phyloP scores from a whole-genome alignment of 768 basidiomycete species.

The Pleurotus platypus region DNA sequence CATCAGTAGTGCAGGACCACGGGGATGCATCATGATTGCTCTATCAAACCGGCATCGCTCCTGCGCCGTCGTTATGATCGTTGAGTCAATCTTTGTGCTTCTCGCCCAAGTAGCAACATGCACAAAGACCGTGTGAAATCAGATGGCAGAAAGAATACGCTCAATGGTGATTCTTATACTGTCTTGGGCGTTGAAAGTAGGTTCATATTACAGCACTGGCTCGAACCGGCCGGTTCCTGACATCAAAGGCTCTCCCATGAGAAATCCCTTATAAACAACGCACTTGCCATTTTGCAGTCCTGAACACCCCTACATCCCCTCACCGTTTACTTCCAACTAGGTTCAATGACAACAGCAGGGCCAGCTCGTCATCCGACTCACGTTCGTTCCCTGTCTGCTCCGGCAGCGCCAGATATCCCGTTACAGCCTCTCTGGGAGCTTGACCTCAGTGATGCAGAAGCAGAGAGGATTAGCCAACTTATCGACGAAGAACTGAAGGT shows the following conservation, averaged over 20 bases:
- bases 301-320: too few species aligned
- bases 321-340: too few species aligned
- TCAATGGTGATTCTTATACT: too few species aligned
- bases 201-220: too few species aligned
- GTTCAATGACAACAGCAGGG: neutral
- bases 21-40: neutral
- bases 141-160: neutral
- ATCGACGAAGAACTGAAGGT: slow-evolving; percentile 61
- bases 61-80: neutral
- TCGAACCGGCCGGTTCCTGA: too few species aligned
- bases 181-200: too few species aligned
- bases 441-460: slow-evolving; percentile 27
- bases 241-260: too few species aligned
- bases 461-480: slow-evolving; percentile 41
- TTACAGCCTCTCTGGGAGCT: slow-evolving; percentile 2
- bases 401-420: neutral
- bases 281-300: too few species aligned
- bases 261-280: too few species aligned
- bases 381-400: slow-evolving; percentile 3
- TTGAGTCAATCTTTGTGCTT: neutral
- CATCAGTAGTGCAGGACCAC: neutral
- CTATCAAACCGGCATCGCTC: too few species aligned
- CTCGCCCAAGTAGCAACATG: neutral
- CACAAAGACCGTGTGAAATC: slow-evolving; percentile 1
- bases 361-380: neutral